A percentile compares a stretch with the other conserved stretches of the same genome.
Evolutionary conservation across 2,329 filamentous ascomycete species (phyloP).

Genomic region (Phyllosticta paracitricarpa): DNA sequence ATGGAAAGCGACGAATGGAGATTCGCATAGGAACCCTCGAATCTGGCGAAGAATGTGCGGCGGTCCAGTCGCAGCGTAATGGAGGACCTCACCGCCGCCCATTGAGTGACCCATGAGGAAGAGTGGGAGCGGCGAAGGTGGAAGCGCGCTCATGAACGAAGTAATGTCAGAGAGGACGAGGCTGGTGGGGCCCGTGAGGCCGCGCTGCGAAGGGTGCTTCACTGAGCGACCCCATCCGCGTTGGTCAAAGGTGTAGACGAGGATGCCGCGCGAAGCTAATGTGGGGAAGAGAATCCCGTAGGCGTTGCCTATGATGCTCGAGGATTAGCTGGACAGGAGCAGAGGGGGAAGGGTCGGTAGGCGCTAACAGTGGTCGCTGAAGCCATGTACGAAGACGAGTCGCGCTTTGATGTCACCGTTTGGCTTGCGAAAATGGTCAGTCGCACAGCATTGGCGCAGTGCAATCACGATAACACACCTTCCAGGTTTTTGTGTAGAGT

Average conservation of each 20-base stretch:
- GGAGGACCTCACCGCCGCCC: slow-evolving; percentile 72
- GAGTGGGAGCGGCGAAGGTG: slow-evolving; percentile 42
- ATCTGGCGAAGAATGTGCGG: slow-evolving; percentile 48
- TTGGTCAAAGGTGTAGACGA: slow-evolving; percentile 72
- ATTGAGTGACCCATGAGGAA: slow-evolving; percentile 89
- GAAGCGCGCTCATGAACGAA: slow-evolving; percentile 57
- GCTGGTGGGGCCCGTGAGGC: slow-evolving; percentile 63
- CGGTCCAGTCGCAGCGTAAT: slow-evolving; percentile 41
- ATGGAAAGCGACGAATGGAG: slow-evolving; percentile 69
- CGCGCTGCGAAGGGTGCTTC: slow-evolving; percentile 49
- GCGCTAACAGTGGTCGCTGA: slow-evolving; percentile 62
- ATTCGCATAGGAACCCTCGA: slow-evolving; percentile 63
- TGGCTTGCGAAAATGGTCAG: slow-evolving; percentile 35
- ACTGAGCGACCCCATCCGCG: slow-evolving; percentile 77
- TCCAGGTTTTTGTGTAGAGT: slow-evolving; percentile 54
- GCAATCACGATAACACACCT: slow-evolving; percentile 26
- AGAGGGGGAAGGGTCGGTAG: background rate
- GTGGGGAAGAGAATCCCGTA: slow-evolving; percentile 66
- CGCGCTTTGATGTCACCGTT: slow-evolving; percentile 53
- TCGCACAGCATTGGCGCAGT: slow-evolving; percentile 3
- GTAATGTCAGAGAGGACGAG: slow-evolving; percentile 69
- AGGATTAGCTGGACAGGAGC: background rate
- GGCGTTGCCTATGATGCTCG: slow-evolving; percentile 45
- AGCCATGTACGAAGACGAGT: slow-evolving; percentile 78
- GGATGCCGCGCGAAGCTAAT: slow-evolving; percentile 62